Evolutionary conservation across 192 early-diverging fungal species (phyloP), one percentile per base, ranked within the genome.

Genomic region (Coemansia sp.): DNA sequence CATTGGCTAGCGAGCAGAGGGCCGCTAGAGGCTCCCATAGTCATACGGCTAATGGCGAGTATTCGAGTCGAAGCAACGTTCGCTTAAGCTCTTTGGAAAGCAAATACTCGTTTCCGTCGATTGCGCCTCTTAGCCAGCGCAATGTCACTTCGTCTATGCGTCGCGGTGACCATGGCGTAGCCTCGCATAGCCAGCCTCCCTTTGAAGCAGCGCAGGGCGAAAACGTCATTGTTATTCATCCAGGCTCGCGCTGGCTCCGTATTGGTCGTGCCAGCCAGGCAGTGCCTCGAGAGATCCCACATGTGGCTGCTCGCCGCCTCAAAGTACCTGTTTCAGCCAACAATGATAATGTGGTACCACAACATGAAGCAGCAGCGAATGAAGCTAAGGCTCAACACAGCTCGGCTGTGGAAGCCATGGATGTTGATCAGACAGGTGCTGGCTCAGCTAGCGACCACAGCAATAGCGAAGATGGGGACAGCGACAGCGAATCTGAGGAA

Each of bases 221-320:
- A 10, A 87, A 92, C 60, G 83, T 89, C 14, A 81, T 94, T 53
- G 86, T 94, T 13, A 90, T 94, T 50, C 89, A 94, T 39, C 85
- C 93, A 3, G 93, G 93, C 38, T 94, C 93, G 46, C 75, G 86
- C 45, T 83, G 84, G 65, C 71, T 94, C 42, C 79, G 89, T 36
- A 84, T 94, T n/a, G 91, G 91, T 21, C 66, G 84, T 12, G 88
- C 91, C 6, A 88, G 88, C 12, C 91, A 95, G 45, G 84, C 91
- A 0, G 84, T 89, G 37, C 91, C 93, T 2, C 67, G 72, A 13
- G 83, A 85, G 9, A 73, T 91, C 0, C 91, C 91, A 18, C 88
- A 95, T 52, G 83, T 90, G 1, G 87, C 93, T 50, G 90, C 91
- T 14, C 83, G 93, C 30, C 70, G 73, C 13, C 65, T 86, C n/a